Percentiles rank a stretch among this genome's conserved stretches.
Evolutionary conservation across 2,329 filamentous ascomycete species (phyloP).

Genomic region (Alternaria postmessia): DNA sequence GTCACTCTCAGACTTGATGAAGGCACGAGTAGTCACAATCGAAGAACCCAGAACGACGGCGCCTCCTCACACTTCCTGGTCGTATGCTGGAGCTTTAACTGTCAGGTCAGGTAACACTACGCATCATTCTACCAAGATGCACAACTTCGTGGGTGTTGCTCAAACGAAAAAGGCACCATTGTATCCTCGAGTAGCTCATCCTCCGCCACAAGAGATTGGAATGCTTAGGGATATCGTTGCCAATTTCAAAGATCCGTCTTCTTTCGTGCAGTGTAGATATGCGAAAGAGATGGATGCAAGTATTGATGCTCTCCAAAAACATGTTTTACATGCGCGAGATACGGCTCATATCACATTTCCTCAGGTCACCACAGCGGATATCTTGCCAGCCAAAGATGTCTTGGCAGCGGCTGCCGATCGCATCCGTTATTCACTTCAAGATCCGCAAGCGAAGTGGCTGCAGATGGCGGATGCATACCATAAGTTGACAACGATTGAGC

Average conservation of each 20-base stretch:
- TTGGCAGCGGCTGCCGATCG: slow-evolving; percentile 9
- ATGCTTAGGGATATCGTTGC: slow-evolving; percentile 25
- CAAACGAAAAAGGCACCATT: neutral
- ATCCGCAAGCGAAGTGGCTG: slow-evolving; percentile 55
- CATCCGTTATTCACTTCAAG: slow-evolving; percentile 20
- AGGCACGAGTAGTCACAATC: neutral
- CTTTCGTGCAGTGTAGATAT: slow-evolving; percentile 51
- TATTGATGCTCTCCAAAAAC: slow-evolving; percentile 39
- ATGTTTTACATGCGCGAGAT: slow-evolving; percentile 1
- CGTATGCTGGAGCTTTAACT: neutral
- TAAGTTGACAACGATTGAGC: slow-evolving; percentile 50
- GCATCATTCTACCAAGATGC: neutral
- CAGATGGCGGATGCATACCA: slow-evolving; percentile 57
- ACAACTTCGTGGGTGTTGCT: neutral
- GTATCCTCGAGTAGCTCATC: neutral
- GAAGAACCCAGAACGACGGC: neutral
- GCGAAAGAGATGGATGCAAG: slow-evolving; percentile 49
- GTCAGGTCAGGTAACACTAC: neutral
- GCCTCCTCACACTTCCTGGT: neutral
- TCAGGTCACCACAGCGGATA: slow-evolving; percentile 12
- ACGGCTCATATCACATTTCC: slow-evolving; percentile 4
- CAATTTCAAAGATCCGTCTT: slow-evolving; percentile 30
- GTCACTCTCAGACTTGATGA: slow-evolving; percentile 5
- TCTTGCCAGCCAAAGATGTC: slow-evolving; percentile 28
- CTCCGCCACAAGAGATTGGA: slow-evolving; percentile 7